Evolutionary conservation across 1,284 basidiomycete species (phyloP).

Genomic region (Leccinum pachyderme): DNA sequence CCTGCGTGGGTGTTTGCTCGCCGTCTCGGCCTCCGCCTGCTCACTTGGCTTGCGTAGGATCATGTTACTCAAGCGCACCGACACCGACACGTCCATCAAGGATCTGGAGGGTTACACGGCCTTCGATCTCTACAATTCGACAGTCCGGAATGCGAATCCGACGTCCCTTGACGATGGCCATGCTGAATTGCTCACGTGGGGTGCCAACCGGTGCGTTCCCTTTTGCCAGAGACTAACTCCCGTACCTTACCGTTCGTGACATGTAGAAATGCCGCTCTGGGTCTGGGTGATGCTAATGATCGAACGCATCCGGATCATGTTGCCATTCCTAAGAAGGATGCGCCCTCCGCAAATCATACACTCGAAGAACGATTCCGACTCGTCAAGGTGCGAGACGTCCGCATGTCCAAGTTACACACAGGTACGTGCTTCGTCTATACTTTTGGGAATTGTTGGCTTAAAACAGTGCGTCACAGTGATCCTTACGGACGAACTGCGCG

Average conservation of each 20-base stretch:
- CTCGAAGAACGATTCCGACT: slow-evolving; percentile 52
- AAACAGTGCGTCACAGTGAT: slow-evolving; percentile 42
- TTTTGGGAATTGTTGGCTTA: neutral
- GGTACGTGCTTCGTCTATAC: slow-evolving; percentile 23
- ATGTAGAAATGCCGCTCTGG: slow-evolving; percentile 77
- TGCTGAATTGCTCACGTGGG: slow-evolving; percentile 88
- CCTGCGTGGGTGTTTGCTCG: slow-evolving; percentile 53
- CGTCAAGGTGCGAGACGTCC: slow-evolving; percentile 62
- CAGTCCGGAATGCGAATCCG: slow-evolving; percentile 74
- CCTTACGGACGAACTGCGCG: slow-evolving; percentile 68
- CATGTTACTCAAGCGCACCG: slow-evolving; percentile 71
- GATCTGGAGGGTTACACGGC: slow-evolving; percentile 91
- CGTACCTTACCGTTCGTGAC: neutral
- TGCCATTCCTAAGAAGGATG: slow-evolving; percentile 44
- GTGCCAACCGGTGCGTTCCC: slow-evolving; percentile 68
- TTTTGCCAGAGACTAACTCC: neutral
- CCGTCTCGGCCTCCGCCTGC: neutral
- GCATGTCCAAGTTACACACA: slow-evolving; percentile 86
- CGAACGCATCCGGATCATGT: slow-evolving; percentile 81
- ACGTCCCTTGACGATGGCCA: slow-evolving; percentile 36
- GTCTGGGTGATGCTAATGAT: slow-evolving; percentile 80
- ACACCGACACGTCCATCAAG: slow-evolving; percentile 76
- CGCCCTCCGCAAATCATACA: slow-evolving; percentile 19
- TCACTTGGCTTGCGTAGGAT: slow-evolving; percentile 43
- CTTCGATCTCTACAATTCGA: slow-evolving; percentile 93